These are phyloP conservation scores for Fusarium praegraminearum DNA, from an alignment of 2,329 filamentous ascomycete genomes.

Conservation along the genomic window DNA sequence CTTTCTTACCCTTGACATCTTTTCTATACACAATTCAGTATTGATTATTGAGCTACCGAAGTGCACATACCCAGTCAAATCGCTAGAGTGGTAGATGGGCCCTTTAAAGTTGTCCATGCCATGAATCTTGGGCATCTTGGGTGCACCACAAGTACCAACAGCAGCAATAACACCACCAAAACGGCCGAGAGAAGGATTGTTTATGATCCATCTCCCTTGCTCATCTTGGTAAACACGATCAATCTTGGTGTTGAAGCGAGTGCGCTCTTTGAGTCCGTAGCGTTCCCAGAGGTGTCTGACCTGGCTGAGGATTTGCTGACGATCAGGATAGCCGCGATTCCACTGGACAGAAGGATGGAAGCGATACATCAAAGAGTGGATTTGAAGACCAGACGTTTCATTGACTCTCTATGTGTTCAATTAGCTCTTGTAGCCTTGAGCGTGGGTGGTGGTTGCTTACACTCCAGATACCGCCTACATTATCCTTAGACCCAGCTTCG, in stretches of 20 bases:
- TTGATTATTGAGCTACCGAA: fast-evolving
- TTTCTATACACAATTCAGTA: conserved; percentile 60
- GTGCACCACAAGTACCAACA: conserved; percentile 83
- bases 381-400: conserved; percentile 84
- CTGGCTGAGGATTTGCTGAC: conserved; percentile 79
- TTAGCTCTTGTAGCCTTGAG: neutral
- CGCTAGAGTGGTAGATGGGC: conserved; percentile 78
- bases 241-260: conserved; percentile 77
- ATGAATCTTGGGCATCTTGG: conserved; percentile 77
- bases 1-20: conserved; percentile 77
- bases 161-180: conserved; percentile 86
- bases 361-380: conserved; percentile 88
- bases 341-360: conserved; percentile 86
- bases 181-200: conserved; percentile 74
- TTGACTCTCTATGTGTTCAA: conserved; percentile 72
- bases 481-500: conserved; percentile 74
- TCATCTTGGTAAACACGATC: conserved; percentile 76
- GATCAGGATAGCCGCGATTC: conserved; percentile 80
- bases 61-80: conserved; percentile 69
- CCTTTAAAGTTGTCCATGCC: conserved; percentile 80
- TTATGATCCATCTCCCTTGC: conserved; percentile 80
- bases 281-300: conserved; percentile 79
- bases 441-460: conserved; percentile 57
- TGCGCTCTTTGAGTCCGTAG: conserved; percentile 78
- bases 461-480: conserved; percentile 84